Evolutionary conservation across 345 rosid genomes (phyloP).

Genomic region (Syzygium oleosum): DNA sequence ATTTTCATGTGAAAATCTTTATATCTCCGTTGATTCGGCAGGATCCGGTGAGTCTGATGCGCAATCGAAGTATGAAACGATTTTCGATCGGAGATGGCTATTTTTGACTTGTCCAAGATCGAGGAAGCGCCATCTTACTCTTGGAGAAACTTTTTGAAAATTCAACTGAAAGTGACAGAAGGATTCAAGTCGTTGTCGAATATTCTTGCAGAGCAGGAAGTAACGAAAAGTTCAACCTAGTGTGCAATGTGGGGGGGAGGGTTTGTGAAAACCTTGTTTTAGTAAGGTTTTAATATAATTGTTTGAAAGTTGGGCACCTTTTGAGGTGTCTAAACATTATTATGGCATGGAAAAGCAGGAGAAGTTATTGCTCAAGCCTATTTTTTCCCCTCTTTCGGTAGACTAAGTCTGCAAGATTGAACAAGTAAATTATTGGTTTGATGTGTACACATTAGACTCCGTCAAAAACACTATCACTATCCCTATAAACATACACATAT

Average conservation of each 20-base stretch:
- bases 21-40: accelerated
- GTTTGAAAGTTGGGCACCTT: not conserved
- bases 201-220: not conserved
- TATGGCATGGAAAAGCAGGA: not conserved
- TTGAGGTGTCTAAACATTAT: not conserved
- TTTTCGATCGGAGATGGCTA: not conserved
- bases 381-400: not conserved
- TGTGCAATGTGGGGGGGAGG: not conserved
- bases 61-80: not conserved
- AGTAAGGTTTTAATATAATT: not conserved
- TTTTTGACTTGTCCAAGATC: not conserved
- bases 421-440: not conserved
- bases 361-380: not conserved
- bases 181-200: not conserved
- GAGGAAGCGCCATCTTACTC: not conserved
- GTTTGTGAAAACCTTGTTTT: not conserved
- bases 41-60: not conserved
- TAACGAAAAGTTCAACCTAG: not conserved
- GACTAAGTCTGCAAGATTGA: not conserved
- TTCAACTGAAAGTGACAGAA: not conserved
- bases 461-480: not conserved
- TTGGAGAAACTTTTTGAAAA: not conserved
- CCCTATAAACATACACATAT: not conserved
- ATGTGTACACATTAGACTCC: not conserved
- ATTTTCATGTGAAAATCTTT: not conserved